These are phyloP conservation scores for Rhizophagus clarus DNA, from an alignment of 192 early-diverging fungal genomes.

Conservation along the genomic window DNA sequence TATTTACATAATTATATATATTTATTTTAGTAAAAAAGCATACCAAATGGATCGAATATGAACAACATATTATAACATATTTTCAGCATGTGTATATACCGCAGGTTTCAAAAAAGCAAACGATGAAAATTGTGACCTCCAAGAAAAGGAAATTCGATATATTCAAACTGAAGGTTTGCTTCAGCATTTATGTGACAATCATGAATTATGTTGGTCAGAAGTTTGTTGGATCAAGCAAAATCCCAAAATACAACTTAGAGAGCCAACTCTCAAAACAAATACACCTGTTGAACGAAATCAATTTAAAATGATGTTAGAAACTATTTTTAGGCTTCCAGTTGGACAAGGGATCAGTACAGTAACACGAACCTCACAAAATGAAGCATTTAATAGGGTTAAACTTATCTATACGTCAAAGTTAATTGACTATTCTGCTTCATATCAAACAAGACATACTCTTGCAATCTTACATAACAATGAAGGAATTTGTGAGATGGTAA, in stretches of 20 bases:
- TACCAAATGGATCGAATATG: background rate
- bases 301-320: background rate
- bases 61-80: conserved; percentile 7
- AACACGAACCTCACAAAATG: background rate
- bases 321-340: background rate
- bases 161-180: conserved; percentile 13
- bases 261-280: background rate
- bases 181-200: background rate
- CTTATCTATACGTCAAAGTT: background rate
- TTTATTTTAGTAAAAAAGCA: background rate
- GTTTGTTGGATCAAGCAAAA: background rate
- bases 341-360: background rate
- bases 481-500: background rate
- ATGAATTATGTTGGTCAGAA: background rate
- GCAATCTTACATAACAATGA: conserved; percentile 4
- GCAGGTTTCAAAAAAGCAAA: background rate
- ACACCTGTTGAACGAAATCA: background rate
- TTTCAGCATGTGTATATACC: background rate
- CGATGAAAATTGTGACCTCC: background rate
- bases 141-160: background rate
- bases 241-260: background rate
- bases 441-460: background rate
- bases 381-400: conserved; percentile 11
- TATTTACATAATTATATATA: no score
- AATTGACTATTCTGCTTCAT: conserved; percentile 6